These are phyloP conservation scores for Picochlorum sp. DNA, from an alignment of 139 green algal genomes.

Conservation along the genomic window DNA sequence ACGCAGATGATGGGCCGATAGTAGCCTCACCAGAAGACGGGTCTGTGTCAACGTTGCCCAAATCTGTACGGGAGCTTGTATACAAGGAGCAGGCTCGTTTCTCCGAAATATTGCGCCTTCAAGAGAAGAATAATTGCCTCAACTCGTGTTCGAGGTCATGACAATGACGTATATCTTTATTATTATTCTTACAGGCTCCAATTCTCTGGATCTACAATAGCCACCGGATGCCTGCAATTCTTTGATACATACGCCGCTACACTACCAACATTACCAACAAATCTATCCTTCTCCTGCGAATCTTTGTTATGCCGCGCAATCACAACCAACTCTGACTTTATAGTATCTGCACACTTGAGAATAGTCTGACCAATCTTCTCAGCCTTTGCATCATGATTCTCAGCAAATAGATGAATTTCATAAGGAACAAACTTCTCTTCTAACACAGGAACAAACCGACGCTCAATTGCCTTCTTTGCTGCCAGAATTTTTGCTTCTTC, in stretches of 20 bases:
- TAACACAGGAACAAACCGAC: constrained; percentile 24
- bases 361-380: constrained; percentile 4
- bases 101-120: background rate
- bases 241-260: constrained; percentile 13
- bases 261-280: constrained; percentile 3
- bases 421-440: constrained; percentile 15
- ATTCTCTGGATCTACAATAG: constrained; percentile 7
- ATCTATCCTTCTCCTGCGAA: constrained; percentile 3
- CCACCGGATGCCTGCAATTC: constrained; percentile 17
- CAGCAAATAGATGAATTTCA: constrained; percentile 26
- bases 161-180: no score
- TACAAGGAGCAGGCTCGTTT: background rate
- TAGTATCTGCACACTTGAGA: constrained; percentile 3
- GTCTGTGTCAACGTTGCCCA: no score
- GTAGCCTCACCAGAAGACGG: background rate
- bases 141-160: background rate
- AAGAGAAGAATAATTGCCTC: background rate
- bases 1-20: background rate
- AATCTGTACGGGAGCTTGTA: background rate
- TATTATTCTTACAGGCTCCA: background rate
- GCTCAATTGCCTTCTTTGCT: constrained; percentile 12
- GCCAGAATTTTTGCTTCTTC: constrained; percentile 12
- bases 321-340: constrained; percentile 11
- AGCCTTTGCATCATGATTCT: constrained; percentile 8
- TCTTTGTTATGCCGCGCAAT: constrained; percentile 27